These are phyloP conservation scores for Trichoderma endophyticum DNA, from an alignment of 2,329 filamentous ascomycete genomes.

Conservation along the genomic window DNA sequence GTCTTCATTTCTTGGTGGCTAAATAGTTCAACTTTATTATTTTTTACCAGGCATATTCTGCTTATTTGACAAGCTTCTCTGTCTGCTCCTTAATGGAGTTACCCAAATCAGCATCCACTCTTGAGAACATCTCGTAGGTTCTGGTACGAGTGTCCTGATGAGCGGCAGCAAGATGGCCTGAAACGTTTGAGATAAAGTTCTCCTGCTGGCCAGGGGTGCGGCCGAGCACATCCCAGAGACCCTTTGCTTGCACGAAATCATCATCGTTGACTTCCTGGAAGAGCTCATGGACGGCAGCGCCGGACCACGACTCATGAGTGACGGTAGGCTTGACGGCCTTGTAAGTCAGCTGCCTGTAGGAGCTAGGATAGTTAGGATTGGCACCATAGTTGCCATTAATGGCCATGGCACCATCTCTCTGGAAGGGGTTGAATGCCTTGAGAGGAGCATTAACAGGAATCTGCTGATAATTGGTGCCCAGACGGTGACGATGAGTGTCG, in stretches of 20 bases:
- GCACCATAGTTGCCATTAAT: constrained; percentile 62
- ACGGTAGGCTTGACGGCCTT: constrained; percentile 39
- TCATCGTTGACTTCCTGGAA: constrained; percentile 45
- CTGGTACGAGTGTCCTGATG: constrained; percentile 52
- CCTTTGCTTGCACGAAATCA: constrained; percentile 50
- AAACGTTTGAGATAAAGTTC: constrained; percentile 58
- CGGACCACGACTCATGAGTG: constrained; percentile 48
- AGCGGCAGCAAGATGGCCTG: constrained; percentile 54
- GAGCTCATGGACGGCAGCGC: constrained; percentile 41
- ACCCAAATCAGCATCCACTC: constrained; percentile 54
- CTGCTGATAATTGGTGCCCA: constrained; percentile 63
- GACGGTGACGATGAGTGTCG: constrained; percentile 60
- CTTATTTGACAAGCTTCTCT: constrained; percentile 41
- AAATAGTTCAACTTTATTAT: not conserved
- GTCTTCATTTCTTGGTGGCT: not conserved
- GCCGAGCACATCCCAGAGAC: constrained; percentile 49
- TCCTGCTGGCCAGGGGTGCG: constrained; percentile 55
- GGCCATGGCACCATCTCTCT: constrained; percentile 70
- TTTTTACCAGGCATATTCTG: not conserved
- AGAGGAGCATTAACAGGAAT: constrained; percentile 59
- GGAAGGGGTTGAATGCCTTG: constrained; percentile 62
- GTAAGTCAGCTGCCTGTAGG: constrained; percentile 46
- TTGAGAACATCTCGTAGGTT: constrained; percentile 60
- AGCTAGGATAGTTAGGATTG: constrained; percentile 57
- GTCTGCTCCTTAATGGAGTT: constrained; percentile 50